Percentiles rank a stretch among this genome's conserved stretches.
phyloP scores from a whole-genome alignment of 148 eudicot genomes.

The Camellia granthamiana region DNA sequence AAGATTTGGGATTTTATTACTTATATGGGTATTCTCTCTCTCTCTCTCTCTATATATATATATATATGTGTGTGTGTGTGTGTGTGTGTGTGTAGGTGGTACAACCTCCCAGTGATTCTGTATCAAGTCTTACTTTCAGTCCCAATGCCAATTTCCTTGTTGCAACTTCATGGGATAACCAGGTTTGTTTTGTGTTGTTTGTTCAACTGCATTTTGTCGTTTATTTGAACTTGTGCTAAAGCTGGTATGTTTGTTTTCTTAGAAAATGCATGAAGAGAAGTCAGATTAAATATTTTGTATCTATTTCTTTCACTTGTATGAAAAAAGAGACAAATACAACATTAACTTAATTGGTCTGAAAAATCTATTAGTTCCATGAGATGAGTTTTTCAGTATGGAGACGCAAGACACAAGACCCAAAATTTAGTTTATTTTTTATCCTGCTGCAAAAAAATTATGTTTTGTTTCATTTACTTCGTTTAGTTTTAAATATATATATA shows the following conservation, averaged over 20 bases:
- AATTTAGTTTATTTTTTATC: no score
- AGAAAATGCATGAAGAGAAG: not conserved
- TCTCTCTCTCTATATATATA: no score
- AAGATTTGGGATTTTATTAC: not conserved
- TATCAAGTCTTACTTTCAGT: conserved; percentile 76
- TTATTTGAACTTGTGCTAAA: not conserved
- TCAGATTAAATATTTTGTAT: not conserved
- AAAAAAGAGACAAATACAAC: not conserved
- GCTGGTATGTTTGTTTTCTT: not conserved
- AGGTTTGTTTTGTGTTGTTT: conserved; percentile 38
- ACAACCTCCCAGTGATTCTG: conserved; percentile 65
- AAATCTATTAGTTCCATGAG: not conserved
- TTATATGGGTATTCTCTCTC: no score
- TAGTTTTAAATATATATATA: no score
- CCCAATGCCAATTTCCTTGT: conserved; percentile 81
- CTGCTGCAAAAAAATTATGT: no score
- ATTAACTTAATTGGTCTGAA: not conserved
- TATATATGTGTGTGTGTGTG: no score
- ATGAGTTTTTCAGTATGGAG: not conserved
- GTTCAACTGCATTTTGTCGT: not conserved
- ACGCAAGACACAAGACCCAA: not conserved
- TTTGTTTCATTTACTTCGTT: no score
- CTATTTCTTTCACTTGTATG: not conserved
- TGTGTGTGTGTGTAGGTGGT: conserved; percentile 35
- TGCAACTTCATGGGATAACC: conserved; percentile 94